Evolutionary conservation across 2,329 filamentous ascomycete species (phyloP).

Genomic region (Cercospora sp.): DNA sequence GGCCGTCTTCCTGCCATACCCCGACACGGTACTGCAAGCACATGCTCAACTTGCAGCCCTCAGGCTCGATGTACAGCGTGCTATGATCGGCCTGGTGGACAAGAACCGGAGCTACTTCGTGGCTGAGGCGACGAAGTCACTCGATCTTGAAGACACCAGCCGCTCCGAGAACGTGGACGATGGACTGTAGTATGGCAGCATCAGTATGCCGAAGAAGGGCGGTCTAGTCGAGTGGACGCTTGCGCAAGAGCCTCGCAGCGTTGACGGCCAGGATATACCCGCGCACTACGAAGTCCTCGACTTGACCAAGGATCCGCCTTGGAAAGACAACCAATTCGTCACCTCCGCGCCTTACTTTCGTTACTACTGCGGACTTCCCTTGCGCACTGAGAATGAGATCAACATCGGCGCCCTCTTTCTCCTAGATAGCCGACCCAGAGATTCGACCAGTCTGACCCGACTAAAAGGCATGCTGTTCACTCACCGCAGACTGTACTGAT

Average conservation of each 20-base stretch:
- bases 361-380: constrained; percentile 40
- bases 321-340: constrained; percentile 36
- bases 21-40: constrained; percentile 46
- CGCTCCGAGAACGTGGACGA: constrained; percentile 32
- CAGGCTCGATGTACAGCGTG: constrained; percentile 50
- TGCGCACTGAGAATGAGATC: constrained; percentile 38
- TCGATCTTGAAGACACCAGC: constrained; percentile 40
- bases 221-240: constrained; percentile 56
- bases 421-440: constrained; percentile 58
- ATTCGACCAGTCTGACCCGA: constrained; percentile 30
- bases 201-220: constrained; percentile 62
- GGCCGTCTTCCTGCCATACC: constrained; percentile 24
- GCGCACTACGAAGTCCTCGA: constrained; percentile 41
- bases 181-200: constrained; percentile 42
- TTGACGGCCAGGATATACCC: constrained; percentile 33
- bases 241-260: constrained; percentile 31
- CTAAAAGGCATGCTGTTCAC: constrained; percentile 16
- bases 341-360: constrained; percentile 34
- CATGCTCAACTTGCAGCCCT: constrained; percentile 54
- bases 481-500: background rate
- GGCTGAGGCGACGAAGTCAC: constrained; percentile 52
- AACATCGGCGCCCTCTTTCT: constrained; percentile 61
- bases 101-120: constrained; percentile 52
- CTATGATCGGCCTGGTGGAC: constrained; percentile 55
- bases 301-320: constrained; percentile 34